Base-by-base conservation (phyloP, 2,329 filamentous ascomycete genomes). In the Sphaerulina populicola region DNA sequence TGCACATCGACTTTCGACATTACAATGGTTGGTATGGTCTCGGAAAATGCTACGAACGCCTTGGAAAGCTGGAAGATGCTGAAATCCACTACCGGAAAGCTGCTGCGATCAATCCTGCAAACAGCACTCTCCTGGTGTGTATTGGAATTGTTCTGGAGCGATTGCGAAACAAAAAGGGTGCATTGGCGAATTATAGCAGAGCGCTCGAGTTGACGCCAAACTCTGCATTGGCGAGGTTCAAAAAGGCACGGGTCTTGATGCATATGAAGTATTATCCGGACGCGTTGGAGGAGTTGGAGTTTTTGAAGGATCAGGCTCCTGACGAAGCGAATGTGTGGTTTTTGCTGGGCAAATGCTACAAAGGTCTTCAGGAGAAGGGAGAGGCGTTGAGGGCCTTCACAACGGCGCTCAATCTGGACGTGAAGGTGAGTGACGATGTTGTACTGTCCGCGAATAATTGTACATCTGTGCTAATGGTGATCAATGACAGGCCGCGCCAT, bases 21-120 rank as follows among this genome's bases (percentile, higher is more conserved):
- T 98, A 97, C 73, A 95, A 96, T 65, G 93, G 91, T n/a, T 97
- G 94, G 80, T 98, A 97, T 67, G 93, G 93, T 15, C 69, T 84
- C n/a, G 81, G 79, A 6, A 88, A 77, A 14, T 72, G 87, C 15
- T 86, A 88, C 66, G 68, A 77, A 45, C 73, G 73, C 15, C 64
- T 68, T 59, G 64, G 66, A 54, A 67, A 68, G 57, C 60, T 66
- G 61, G 88, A 94, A 55, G 88, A 93, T 66, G 91, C 93, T 1
- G 87, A 94, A 64, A 83, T 84, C 52, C 91, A 98, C 71, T 98
- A 94, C 74, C 81, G 88, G 53, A 85, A 88, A 15, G 93, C 93
- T 1, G 84, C 88, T 10, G 75, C 77, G 38, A 95, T 98, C 69
- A 97, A 98, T 63, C 89, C 91, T 2, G 91, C 87, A 54, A 97